Evolutionary conservation across 305 asterid species (phyloP).

Genomic region (Fraxinus albicans): DNA sequence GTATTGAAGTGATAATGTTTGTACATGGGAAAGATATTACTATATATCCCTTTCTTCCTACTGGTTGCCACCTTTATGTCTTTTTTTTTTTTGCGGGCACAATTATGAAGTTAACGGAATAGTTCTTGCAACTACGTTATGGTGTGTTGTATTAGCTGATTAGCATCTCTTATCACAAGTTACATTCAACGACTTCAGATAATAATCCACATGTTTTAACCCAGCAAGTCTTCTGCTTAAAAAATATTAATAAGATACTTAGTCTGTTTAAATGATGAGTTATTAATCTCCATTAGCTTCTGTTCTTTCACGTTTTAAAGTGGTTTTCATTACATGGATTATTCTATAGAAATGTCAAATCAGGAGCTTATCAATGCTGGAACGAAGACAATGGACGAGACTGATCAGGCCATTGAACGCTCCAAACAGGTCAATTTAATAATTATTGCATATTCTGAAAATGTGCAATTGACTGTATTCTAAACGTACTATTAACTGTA

Average conservation of each 20-base stretch:
- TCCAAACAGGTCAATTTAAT: constrained; percentile 82
- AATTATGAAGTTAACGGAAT: constrained; percentile 2
- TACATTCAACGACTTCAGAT: neutral
- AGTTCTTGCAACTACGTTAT: constrained; percentile 8
- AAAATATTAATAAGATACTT: neutral
- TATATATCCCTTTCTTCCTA: neutral
- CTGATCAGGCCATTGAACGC: constrained; percentile 98
- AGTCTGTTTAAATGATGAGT: neutral
- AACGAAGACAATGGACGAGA: constrained; percentile 76
- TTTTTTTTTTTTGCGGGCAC: neutral
- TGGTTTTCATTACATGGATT: constrained; percentile 25
- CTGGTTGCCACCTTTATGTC: neutral
- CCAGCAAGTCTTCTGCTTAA: neutral
- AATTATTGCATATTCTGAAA: constrained; percentile 19
- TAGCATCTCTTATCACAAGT: neutral
- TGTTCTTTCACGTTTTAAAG: constrained; percentile 25
- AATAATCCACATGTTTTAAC: neutral
- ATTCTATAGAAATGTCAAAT: constrained; percentile 79
- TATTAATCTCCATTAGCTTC: constrained; percentile 2
- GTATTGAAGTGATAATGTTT: constrained; percentile 4
- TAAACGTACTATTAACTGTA: constrained; percentile 33
- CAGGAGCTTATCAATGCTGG: constrained; percentile 91
- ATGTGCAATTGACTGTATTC: constrained; percentile 20
- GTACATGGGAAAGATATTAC: constrained; percentile 5
- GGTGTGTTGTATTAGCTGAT: neutral